Base-by-base conservation (phyloP, 2,329 filamentous ascomycete genomes). In the Dactylellina parvicollis region DNA sequence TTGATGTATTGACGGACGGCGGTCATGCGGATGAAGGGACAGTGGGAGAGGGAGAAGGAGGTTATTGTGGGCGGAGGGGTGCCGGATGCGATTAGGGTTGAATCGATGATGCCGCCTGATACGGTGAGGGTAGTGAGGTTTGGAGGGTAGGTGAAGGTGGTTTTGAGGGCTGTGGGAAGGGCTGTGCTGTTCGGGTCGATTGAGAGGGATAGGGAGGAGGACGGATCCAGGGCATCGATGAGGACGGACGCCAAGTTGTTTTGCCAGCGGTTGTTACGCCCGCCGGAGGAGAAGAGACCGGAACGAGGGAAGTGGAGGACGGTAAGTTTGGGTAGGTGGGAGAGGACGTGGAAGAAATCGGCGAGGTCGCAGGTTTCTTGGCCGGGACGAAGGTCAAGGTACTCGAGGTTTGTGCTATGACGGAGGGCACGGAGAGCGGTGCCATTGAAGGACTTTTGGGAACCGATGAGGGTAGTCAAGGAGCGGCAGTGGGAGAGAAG, bases 381-480 rank as follows among this genome's bases (percentile, higher is more conserved):
- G 44, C 77, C 64, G 10, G 75, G 67, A 24, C 74, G 74, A 46
- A 78, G 75, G 59, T 78, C 76, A 24, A 78, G 75, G 47, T 75
- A 46, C 20, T 50, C 44, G 47, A 67, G 60, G 4, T 61, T 61
- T 10, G 60, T 62, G 55, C 60, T 56, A n/a, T 74, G 69, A 4
- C 69, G 60, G 38, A 66, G 47, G 28, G 69, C 69, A 2, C 69
- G 60, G 30, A 67, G 57, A 8, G 60, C 69, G 12, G 54, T 38
- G 22, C 67, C 69, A n/a, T 52, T 66, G 28, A 74, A 67, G 44
- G 55, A 74, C n/a, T 66, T 66, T 28, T 60, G 61, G 4, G 61
- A 40, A 5, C 67, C 67, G 26, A 44, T 52, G 44, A 72, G 40
- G n/a, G 46, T 42, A 12, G 67, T 72, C 20, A 72, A 44, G n/a